A percentile compares a stretch with the other conserved stretches of the same genome.
Conservation (phyloP, 2,329 filamentous ascomycete species). For the Colletotrichum sp. region DNA sequence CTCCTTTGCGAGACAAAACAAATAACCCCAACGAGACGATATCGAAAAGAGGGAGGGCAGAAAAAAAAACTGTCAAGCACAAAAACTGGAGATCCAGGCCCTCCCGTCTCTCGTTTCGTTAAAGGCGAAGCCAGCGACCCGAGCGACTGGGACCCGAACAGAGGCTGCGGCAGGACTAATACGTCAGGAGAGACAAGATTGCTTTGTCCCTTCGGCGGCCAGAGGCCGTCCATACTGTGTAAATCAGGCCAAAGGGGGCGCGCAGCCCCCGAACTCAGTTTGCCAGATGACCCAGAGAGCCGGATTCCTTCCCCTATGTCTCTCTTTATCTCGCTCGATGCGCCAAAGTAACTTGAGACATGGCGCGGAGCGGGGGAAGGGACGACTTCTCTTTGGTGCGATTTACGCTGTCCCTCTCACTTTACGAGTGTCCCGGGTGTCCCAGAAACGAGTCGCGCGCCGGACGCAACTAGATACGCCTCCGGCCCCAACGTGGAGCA, state of each 20-base stretch:
- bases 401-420: not conserved
- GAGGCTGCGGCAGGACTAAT: conserved; percentile 6
- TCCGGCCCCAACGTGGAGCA: conserved; percentile 10
- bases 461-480: conserved; percentile 9
- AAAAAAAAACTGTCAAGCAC: not conserved
- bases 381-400: not conserved
- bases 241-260: not conserved
- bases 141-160: conserved; percentile 2
- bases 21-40: not conserved
- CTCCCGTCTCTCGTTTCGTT: not conserved
- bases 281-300: not conserved
- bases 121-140: not conserved
- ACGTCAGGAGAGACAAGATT: conserved; percentile 16
- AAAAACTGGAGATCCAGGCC: not conserved
- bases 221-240: not conserved
- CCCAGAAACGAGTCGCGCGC: conserved; percentile 2
- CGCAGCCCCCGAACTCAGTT: not conserved
- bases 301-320: not conserved
- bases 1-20: conserved; percentile 3
- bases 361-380: conserved; percentile 4
- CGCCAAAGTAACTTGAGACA: conserved; percentile 8
- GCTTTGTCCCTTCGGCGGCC: conserved; percentile 4
- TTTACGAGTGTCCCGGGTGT: not conserved
- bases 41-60: not conserved
- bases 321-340: not conserved